A percentile compares a stretch with the other conserved stretches of the same genome.
Conservation (phyloP, 352 stramenopile genomes). For the Thraustochytrium sp. region DNA sequence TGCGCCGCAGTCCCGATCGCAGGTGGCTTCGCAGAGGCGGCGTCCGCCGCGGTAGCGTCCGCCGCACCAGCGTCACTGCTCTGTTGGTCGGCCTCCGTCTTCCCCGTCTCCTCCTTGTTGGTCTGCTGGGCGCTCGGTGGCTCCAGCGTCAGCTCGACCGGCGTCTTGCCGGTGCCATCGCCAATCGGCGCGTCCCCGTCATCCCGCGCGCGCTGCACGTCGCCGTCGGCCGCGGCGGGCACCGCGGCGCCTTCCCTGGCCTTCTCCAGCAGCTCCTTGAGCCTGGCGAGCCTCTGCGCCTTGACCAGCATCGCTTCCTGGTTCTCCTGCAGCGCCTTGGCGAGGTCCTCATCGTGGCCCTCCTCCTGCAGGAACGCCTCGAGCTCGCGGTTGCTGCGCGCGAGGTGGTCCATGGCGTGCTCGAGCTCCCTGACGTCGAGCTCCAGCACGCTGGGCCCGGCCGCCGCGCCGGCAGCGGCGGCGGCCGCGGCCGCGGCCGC, state of each 20-base stretch:
- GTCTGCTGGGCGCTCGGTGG: background rate
- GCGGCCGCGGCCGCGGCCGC: background rate
- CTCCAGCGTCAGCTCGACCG: background rate
- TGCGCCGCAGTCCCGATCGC: background rate
- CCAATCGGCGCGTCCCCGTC: background rate
- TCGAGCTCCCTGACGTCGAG: constrained; percentile 39
- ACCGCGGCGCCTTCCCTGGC: background rate
- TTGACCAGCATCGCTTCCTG: background rate
- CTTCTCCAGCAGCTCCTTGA: background rate
- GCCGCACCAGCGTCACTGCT: no score
- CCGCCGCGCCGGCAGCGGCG: background rate
- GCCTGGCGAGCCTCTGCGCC: background rate
- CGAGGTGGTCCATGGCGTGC: constrained; percentile 26
- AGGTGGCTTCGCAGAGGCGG: background rate
- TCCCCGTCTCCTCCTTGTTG: background rate
- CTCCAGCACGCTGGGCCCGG: constrained; percentile 8
- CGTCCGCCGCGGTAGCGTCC: no score
- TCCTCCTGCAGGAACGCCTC: background rate
- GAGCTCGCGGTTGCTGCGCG: constrained; percentile 24
- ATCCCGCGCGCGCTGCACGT: background rate
- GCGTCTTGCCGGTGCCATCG: background rate
- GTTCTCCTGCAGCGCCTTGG: constrained; percentile 15
- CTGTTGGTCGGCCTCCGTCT: no score
- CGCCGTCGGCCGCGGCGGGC: background rate
- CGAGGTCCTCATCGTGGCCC: constrained; percentile 7